Evolutionary conservation across 1,139 yeast genomes (phyloP), one percentile per base, ranked within the genome.

Genomic region (Meyerozyma smithsonii): DNA sequence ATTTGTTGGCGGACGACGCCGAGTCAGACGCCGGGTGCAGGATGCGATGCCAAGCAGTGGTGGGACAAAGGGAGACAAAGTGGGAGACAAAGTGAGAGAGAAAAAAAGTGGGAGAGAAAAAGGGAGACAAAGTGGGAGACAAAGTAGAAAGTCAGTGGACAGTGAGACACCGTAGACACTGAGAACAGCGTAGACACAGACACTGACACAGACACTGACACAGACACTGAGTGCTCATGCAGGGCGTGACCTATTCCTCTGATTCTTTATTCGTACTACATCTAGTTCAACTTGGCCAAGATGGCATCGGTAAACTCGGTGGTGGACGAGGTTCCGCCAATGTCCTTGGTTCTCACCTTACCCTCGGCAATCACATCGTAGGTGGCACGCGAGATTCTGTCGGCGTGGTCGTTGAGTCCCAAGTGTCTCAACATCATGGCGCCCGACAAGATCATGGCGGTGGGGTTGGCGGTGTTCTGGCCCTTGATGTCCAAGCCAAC

Each of bases 401-500:
- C 88, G 54, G 97, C 97, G 52, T 81, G 75, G 39, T 73, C 74
- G 58, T 84, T 87, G 55, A 90, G 77, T 48, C 97, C 97, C 62
- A 90, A 78, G 69, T 90, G 97, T 74, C 96, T 86, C 73, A 90
- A 79, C 83, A 90, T 69, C 85, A 90, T 82, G 51, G 90, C 70
- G 39, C 96, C 79, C 44, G 96, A 87, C 61, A 90, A 77, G 58
- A 90, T 84, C 94, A 90, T 84, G 55, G 96, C 97, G 48, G 97
- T 88, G 66, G 98, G 98, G 81, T 92, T 92, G 52, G 97, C 97
- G 51, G 86, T 77, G 75, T 88, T 85, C 69, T 86, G 81, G 62
- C 96, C 97, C 75, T 87, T 78, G 64, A 92, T 86, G 70, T 90
- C 97, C 59, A 89, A 78, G 69, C 97, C 98, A 58, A 90, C 97